Percentiles rank a stretch among this genome's conserved stretches.
Conservation (phyloP, 2,329 filamentous ascomycete species). For the Didymella sp. region DNA sequence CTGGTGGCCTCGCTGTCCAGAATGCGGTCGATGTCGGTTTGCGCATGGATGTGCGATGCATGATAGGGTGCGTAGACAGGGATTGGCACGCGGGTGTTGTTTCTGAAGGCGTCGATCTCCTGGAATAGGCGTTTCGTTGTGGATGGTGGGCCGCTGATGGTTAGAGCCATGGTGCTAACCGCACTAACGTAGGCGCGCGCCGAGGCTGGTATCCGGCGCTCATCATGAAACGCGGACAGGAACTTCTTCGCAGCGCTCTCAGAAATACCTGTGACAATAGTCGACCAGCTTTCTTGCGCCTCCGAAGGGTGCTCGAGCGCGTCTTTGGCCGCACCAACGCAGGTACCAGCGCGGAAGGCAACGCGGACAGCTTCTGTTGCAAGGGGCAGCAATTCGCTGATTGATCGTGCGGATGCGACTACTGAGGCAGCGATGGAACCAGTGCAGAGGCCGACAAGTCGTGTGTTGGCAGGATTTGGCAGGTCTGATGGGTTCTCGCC, state of each 20-base stretch:
- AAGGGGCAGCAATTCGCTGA: conserved; percentile 67
- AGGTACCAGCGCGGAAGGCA: conserved; percentile 68
- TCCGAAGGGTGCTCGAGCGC: conserved; percentile 61
- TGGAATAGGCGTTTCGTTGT: conserved; percentile 61
- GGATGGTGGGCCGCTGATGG: conserved; percentile 65
- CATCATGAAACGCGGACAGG: conserved; percentile 65
- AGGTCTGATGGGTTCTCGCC: conserved; percentile 62
- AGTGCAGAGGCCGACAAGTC: conserved; percentile 71
- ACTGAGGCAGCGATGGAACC: conserved; percentile 74
- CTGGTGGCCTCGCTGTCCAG: conserved; percentile 52
- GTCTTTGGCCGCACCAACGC: conserved; percentile 52
- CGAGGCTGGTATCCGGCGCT: conserved; percentile 59
- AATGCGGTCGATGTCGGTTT: conserved; percentile 60
- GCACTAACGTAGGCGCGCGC: conserved; percentile 65
- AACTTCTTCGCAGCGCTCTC: conserved; percentile 60
- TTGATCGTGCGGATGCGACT: conserved; percentile 67
- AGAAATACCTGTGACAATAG: conserved; percentile 65
- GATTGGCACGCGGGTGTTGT: conserved; percentile 60
- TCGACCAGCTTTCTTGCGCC: conserved; percentile 70
- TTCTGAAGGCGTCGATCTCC: conserved; percentile 57
- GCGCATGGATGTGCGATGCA: conserved; percentile 61
- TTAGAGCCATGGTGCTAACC: conserved; percentile 65
- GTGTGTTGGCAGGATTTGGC: conserved; percentile 57
- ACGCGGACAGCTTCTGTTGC: conserved; percentile 70
- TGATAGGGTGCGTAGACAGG: conserved; percentile 67